Conservation (phyloP, 179 eudicot species). For the Spergularia azorica region DNA sequence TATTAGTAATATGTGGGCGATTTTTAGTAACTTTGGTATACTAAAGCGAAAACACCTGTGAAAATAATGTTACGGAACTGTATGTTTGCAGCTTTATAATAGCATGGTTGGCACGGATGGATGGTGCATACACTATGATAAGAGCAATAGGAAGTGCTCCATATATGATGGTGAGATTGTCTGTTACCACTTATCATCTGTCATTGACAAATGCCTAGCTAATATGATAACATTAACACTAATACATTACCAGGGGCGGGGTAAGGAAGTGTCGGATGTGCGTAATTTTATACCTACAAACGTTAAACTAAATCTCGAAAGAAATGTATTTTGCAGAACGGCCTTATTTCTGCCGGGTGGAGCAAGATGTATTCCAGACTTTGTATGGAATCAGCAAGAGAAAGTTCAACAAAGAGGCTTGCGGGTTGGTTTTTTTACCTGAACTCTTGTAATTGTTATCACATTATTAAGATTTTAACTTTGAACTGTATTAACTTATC, state of each 20-base stretch:
- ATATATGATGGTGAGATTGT: slow-evolving; percentile 66
- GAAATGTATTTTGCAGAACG: slow-evolving; percentile 50
- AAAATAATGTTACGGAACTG: background rate
- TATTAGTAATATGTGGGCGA: too few species aligned
- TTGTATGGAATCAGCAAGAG: slow-evolving; percentile 75
- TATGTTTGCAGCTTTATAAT: slow-evolving; percentile 49
- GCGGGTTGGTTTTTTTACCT: slow-evolving; percentile 52
- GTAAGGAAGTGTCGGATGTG: too few species aligned
- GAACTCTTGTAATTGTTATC: background rate
- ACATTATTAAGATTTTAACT: background rate
- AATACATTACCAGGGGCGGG: too few species aligned
- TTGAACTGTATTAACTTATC: background rate
- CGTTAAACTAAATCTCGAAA: background rate
- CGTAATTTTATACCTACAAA: background rate
- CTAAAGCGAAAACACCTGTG: too few species aligned
- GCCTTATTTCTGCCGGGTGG: slow-evolving; percentile 91
- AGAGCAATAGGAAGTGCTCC: slow-evolving; percentile 68
- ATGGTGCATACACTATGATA: slow-evolving; percentile 87
- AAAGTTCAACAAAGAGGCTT: slow-evolving; percentile 83
- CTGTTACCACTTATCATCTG: background rate
- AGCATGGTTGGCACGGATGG: slow-evolving; percentile 85
- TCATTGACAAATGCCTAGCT: background rate
- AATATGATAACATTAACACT: too few species aligned
- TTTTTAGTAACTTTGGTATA: too few species aligned
- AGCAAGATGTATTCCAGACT: slow-evolving; percentile 59